Percentiles rank a stretch among this genome's conserved stretches.
phyloP scores from a whole-genome alignment of 768 basidiomycete species.

The Lactarius tabidus region DNA sequence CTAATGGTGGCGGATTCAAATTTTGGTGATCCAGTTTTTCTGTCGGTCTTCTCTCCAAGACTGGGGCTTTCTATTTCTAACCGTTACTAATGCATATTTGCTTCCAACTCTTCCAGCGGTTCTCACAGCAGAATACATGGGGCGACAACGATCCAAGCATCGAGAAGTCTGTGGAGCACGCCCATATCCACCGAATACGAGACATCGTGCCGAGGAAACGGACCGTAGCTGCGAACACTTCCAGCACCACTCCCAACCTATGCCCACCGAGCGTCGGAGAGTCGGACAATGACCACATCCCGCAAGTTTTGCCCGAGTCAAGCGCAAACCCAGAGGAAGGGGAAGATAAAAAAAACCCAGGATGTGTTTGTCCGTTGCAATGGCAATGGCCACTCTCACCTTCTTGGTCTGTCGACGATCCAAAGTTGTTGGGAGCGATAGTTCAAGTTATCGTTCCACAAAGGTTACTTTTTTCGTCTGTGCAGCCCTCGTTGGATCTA shows the following conservation, averaged over 20 bases:
- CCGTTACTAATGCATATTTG: conserved; percentile 42
- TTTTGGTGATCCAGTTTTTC: conserved; percentile 49
- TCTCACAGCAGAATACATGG: conserved; percentile 53
- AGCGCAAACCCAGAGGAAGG: conserved; percentile 14
- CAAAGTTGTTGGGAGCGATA: not conserved
- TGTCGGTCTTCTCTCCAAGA: conserved; percentile 35
- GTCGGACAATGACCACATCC: conserved; percentile 9
- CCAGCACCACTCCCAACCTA: not conserved
- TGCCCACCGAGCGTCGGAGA: conserved; percentile 4
- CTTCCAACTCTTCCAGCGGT: conserved; percentile 53
- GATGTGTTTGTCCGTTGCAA: conserved; percentile 34
- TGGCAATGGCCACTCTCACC: conserved; percentile 35
- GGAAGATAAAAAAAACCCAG: conserved; percentile 34
- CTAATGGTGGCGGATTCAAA: conserved; percentile 30
- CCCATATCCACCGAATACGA: not conserved
- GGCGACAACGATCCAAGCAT: conserved; percentile 30
- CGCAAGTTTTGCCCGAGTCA: too few relatives aligned
- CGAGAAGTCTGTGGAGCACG: conserved; percentile 3
- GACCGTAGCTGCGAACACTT: not conserved
- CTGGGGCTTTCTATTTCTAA: not conserved
- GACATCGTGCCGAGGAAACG: not conserved
- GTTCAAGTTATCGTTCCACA: not conserved
- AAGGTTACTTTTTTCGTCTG: conserved; percentile 50
- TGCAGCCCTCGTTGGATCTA: conserved; percentile 71
- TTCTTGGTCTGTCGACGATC: conserved; percentile 37